Evolutionary conservation across 108 stramenopile genomes (phyloP).

Genomic region (Cyclotella kingstonii): DNA sequence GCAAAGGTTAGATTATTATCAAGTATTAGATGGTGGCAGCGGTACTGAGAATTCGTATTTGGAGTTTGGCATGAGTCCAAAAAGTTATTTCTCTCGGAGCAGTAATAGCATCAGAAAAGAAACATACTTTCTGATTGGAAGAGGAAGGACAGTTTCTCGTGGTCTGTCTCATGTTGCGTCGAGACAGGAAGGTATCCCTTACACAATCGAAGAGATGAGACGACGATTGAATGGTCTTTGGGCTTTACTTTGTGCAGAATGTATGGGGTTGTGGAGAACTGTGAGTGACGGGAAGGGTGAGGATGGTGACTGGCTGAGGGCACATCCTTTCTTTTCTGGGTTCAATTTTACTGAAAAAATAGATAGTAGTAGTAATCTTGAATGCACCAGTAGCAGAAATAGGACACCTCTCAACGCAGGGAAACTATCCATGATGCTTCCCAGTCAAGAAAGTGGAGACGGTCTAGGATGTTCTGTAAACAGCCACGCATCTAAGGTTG

Average conservation of each 20-base stretch:
- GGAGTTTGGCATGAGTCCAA: conserved; percentile 31
- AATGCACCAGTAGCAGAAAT: not conserved
- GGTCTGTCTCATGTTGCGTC: not conserved
- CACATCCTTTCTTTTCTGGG: conserved; percentile 52
- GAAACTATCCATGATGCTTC: not conserved
- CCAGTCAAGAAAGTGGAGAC: not conserved
- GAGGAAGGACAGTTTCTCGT: not conserved
- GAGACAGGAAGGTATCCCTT: not conserved
- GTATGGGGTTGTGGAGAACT: conserved; percentile 63
- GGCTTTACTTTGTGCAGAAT: conserved; percentile 55
- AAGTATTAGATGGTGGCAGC: conserved; percentile 21
- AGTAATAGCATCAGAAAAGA: not conserved
- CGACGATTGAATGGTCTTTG: conserved; percentile 40
- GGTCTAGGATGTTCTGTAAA: not conserved
- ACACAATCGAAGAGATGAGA: conserved; percentile 3
- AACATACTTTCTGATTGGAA: too few relatives aligned
- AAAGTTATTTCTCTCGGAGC: not conserved
- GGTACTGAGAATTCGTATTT: conserved; percentile 1
- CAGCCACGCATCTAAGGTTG: conserved; percentile 10
- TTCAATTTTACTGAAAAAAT: conserved; percentile 4
- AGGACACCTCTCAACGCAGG: not conserved
- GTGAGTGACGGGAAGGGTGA: conserved; percentile 1
- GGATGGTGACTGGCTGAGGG: conserved; percentile 28
- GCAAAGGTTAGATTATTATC: conserved; percentile 36
- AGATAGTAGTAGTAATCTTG: not conserved